A percentile compares a stretch with the other conserved stretches of the same genome.
Conservation (phyloP, 495 filamentous ascomycete species). For the Elasticomyces elasticus region DNA sequence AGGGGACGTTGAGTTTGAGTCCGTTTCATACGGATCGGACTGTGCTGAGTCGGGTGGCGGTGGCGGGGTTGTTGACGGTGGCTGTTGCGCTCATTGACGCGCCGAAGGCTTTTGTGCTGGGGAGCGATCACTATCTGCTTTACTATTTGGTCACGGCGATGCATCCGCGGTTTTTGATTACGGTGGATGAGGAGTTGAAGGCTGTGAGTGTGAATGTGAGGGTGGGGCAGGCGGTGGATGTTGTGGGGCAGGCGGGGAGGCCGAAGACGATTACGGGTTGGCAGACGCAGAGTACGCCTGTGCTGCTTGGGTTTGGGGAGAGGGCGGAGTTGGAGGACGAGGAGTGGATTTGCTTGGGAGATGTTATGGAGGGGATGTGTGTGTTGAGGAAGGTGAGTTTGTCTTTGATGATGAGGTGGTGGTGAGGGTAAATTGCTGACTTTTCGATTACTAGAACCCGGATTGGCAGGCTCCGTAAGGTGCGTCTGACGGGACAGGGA, state of each 20-base stretch:
- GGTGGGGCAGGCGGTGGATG: conserved; percentile 95
- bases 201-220: conserved; percentile 92
- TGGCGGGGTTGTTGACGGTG: conserved; percentile 81
- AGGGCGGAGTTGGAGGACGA: conserved; percentile 95
- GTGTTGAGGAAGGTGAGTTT: conserved; percentile 84
- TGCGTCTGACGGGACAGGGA: too few species aligned
- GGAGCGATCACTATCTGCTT: conserved; percentile 82
- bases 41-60: conserved; percentile 82
- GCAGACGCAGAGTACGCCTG: conserved; percentile 98
- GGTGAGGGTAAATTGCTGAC: neutral
- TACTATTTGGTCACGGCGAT: conserved; percentile 98
- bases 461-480: conserved; percentile 14
- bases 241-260: conserved; percentile 90
- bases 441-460: conserved; percentile 4
- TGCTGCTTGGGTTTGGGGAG: conserved; percentile 85
- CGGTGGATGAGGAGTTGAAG: conserved; percentile 86
- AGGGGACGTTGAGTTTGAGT: conserved; percentile 88
- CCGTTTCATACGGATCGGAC: conserved; percentile 98
- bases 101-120: conserved; percentile 86
- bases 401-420: neutral
- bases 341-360: conserved; percentile 84
- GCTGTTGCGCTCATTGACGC: conserved; percentile 79
- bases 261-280: conserved; percentile 99
- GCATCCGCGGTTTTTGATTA: conserved; percentile 91
- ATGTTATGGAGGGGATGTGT: conserved; percentile 85